These are phyloP conservation scores for Ophiostoma australiae DNA, from an alignment of 2,329 filamentous ascomycete species.

Conservation along the genomic window DNA sequence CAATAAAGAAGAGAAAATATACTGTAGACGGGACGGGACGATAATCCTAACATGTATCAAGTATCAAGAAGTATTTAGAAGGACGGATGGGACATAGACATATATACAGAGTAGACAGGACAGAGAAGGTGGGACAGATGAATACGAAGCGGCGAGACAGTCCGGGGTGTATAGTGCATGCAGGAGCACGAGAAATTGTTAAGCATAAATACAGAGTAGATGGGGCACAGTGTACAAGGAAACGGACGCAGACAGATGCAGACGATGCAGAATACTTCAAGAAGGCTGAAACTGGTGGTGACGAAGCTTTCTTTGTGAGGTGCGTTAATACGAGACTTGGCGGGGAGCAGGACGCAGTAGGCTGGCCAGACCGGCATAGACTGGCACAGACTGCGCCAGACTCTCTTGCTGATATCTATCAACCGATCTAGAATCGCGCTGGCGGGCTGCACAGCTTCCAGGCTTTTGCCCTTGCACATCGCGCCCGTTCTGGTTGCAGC, in stretches of 20 bases:
- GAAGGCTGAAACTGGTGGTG: constrained; percentile 9
- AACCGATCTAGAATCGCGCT: not conserved
- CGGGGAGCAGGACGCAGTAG: not conserved
- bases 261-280: not conserved
- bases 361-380: not conserved
- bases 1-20: not conserved
- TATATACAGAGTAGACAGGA: not conserved
- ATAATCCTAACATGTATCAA: not conserved
- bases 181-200: not conserved
- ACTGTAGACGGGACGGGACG: not conserved
- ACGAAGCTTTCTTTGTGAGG: constrained; percentile 5
- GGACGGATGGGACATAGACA: not conserved
- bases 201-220: not conserved
- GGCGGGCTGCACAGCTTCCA: not conserved
- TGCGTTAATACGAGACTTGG: constrained; percentile 10
- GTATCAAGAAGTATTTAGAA: not conserved
- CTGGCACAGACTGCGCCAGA: not conserved
- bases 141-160: constrained; percentile 8
- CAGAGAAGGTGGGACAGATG: not conserved
- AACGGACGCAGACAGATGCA: not conserved
- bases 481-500: constrained; percentile 12
- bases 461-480: constrained; percentile 4
- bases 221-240: not conserved
- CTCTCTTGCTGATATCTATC: not conserved
- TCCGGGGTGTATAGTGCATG: constrained; percentile 9